A percentile compares a stretch with the other conserved stretches of the same genome.
phyloP scores from a whole-genome alignment of 2,329 filamentous ascomycete genomes.

The Cladosporium sp. region DNA sequence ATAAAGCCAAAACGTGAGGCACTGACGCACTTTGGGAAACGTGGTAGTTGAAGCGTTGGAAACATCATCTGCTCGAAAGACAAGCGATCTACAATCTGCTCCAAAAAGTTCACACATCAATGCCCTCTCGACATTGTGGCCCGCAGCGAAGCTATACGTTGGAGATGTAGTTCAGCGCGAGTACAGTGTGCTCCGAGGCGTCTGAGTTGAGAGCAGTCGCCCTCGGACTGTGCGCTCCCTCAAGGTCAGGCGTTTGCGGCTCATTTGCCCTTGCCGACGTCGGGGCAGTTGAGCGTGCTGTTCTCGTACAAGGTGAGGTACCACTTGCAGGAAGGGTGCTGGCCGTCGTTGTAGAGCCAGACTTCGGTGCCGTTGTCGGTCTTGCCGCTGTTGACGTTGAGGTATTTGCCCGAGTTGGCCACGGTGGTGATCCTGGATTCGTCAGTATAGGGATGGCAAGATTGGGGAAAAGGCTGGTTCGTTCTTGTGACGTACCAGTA shows the following conservation, averaged over 20 bases:
- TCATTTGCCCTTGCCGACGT: neutral
- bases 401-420: neutral
- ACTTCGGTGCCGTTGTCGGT: neutral
- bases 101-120: neutral
- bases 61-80: neutral
- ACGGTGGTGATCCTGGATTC: neutral
- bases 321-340: constrained; percentile 3
- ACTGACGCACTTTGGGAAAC: neutral
- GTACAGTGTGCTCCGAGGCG: neutral
- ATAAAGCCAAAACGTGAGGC: no score
- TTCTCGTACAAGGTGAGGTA: neutral
- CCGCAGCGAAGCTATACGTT: neutral
- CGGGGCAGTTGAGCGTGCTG: neutral
- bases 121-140: neutral
- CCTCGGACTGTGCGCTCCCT: neutral
- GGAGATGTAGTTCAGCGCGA: neutral
- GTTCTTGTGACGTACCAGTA: neutral
- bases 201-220: neutral
- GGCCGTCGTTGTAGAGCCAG: neutral
- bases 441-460: neutral
- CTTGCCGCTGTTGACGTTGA: constrained; percentile 3
- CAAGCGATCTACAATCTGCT: neutral
- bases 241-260: neutral
- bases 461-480: neutral
- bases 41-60: neutral